Evolutionary conservation across 441 rosid genomes (phyloP), one percentile per base, ranked within the genome.

Genomic region (Gossypium laxum): DNA sequence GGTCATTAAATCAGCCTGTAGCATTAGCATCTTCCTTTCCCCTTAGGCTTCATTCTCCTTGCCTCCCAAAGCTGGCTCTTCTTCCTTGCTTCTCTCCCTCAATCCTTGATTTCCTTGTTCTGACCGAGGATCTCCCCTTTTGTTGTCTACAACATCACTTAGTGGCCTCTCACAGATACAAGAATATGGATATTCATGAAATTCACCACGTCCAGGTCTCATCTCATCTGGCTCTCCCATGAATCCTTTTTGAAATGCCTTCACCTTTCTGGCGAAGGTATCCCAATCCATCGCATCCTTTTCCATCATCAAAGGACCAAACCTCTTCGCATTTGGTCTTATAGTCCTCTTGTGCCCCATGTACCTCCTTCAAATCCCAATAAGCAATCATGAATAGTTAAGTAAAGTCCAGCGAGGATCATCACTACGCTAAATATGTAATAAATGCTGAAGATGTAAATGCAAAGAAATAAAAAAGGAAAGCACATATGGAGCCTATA

Each of bases 201-300:
- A 90, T 79, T 94, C 99, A 19, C 96, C 93, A 2, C 93, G 85
- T 69, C 98, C 97, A 34, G 89, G 92, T 77, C 82, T 92, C 83
- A 88, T 75, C 80, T 92, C 96, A 73, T 91, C 91, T 0, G 99
- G 99, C 80, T 95, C 98, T 38, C 99, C 99, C 95, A 95, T 87
- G 79, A 92, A 95, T 75, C 97, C 99, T 74, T 89, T 92, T 77
- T 95, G 97, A 76, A 82, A 79, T 3, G 91, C 81, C 80, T 88
- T 95, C 47, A 92, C 95, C 80, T 85, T 92, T 75, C 77, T 91
- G 69, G 97, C 79, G 54, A 95, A 91, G 14, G 90, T 80, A 57
- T 87, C 85, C 98, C 95, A 92, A 67, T 82, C 88, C 95, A 92
- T 92, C 79, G 67, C 74, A 8, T 84, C 80, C 24, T 92, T 86